Percentiles rank a stretch among this genome's conserved stretches.
Evolutionary conservation across 371 early-diverging fungal species (phyloP).

Genomic region (Zopfochytrium polystomum): DNA sequence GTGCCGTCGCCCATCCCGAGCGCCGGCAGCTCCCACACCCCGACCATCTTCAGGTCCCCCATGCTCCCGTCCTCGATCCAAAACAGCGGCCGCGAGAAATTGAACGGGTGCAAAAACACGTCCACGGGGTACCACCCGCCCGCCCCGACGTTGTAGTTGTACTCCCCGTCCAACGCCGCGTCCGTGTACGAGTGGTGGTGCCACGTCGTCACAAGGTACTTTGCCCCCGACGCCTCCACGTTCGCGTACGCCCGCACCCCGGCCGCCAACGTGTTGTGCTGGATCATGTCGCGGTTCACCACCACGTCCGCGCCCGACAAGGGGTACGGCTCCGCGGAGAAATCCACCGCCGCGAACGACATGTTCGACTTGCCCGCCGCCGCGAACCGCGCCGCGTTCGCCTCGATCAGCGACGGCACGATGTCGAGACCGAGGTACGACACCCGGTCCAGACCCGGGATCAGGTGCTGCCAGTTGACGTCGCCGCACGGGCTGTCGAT

Average conservation of each 20-base stretch:
- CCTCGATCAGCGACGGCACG: constrained; percentile 10
- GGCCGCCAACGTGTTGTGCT: constrained; percentile 9
- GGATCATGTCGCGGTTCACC: constrained; percentile 17
- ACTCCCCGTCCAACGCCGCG: not conserved
- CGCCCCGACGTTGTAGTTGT: not conserved
- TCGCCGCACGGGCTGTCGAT: constrained; percentile 13
- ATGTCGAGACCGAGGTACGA: constrained; percentile 6
- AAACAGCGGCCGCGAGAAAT: not conserved
- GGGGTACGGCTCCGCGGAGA: constrained; percentile 2
- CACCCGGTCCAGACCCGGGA: not conserved
- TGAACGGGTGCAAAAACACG: not conserved
- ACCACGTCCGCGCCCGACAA: constrained; percentile 1
- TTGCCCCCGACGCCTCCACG: constrained; percentile 13
- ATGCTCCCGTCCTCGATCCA: not conserved
- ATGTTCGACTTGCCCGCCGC: constrained; percentile 18
- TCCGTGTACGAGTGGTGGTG: not conserved
- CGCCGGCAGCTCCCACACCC: not conserved
- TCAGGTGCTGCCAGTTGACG: constrained; percentile 7
- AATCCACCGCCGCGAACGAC: constrained; percentile 10
- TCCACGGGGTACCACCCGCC: not conserved
- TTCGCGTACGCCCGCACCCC: constrained; percentile 5
- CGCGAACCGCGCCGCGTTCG: not conserved
- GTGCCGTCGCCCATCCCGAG: not conserved
- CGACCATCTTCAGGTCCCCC: not conserved
- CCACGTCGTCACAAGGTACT: constrained; percentile 5